Conservation (phyloP, 257 asterid species). For the Salvia splendens region DNA sequence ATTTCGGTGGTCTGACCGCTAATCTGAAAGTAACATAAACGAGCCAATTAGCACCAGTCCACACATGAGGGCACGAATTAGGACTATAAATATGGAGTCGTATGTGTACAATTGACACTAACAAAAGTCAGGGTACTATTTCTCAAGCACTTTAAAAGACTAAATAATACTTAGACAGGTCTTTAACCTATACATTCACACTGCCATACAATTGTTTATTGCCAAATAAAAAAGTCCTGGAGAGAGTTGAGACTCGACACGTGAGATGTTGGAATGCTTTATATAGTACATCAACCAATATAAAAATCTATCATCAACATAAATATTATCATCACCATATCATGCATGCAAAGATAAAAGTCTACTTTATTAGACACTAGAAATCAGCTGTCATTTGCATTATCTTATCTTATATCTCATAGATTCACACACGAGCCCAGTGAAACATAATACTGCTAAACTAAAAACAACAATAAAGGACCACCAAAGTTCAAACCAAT, state of each 20-base stretch:
- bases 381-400: constrained; percentile 2
- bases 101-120: not conserved
- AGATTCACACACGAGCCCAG: not conserved
- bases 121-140: not conserved
- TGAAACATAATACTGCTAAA: not conserved
- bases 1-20: constrained; percentile 41
- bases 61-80: not conserved
- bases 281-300: too few relatives aligned
- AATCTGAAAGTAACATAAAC: constrained; percentile 49
- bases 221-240: not conserved
- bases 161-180: not conserved
- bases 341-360: not conserved
- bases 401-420: not conserved
- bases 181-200: not conserved
- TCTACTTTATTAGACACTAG: not conserved
- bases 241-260: not conserved
- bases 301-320: not conserved
- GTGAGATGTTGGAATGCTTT: not conserved
- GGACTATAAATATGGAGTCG: not conserved
- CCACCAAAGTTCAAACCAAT: not conserved
- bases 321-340: not conserved
- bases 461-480: not conserved
- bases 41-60: constrained; percentile 14
- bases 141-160: not conserved
- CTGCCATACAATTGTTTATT: not conserved